Evolutionary conservation across 208 protist species (phyloP).

Genomic region (Wallacemonas sp.): DNA sequence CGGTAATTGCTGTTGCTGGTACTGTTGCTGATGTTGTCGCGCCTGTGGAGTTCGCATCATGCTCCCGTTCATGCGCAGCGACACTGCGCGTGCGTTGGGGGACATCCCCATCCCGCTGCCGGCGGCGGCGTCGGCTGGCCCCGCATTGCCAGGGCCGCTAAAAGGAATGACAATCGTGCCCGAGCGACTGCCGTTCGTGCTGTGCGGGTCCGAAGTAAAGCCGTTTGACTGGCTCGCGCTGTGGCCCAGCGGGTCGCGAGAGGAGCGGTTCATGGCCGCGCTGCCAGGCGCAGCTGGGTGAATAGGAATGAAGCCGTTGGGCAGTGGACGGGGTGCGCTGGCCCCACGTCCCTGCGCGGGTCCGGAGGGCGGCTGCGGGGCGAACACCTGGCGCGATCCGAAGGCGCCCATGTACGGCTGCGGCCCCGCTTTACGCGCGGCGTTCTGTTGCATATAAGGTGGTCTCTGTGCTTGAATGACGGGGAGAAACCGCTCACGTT

Average conservation of each 20-base stretch:
- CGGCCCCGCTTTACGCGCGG: background rate
- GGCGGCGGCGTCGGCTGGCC: background rate
- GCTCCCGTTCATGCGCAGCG: too few species aligned
- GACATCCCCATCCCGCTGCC: too few species aligned
- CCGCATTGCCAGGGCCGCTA: background rate
- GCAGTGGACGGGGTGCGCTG: background rate
- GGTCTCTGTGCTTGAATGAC: background rate
- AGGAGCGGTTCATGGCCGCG: background rate
- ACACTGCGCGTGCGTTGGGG: too few species aligned
- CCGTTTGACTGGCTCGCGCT: background rate
- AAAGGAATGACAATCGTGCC: background rate
- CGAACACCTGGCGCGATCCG: conserved; percentile 1
- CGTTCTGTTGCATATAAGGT: background rate
- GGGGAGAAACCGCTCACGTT: background rate
- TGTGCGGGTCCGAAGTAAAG: background rate
- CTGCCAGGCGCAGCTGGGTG: background rate
- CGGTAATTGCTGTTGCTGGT: background rate
- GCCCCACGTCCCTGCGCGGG: background rate
- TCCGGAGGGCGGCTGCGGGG: background rate
- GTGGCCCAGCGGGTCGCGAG: background rate
- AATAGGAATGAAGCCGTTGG: background rate
- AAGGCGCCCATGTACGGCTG: conserved; percentile 3
- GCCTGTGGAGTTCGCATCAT: too few species aligned
- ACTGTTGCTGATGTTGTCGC: background rate
- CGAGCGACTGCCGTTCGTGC: background rate